Evolutionary conservation across 768 basidiomycete genomes (phyloP), one percentile per base, ranked within the genome.

Genomic region (Cubamyces sp.): DNA sequence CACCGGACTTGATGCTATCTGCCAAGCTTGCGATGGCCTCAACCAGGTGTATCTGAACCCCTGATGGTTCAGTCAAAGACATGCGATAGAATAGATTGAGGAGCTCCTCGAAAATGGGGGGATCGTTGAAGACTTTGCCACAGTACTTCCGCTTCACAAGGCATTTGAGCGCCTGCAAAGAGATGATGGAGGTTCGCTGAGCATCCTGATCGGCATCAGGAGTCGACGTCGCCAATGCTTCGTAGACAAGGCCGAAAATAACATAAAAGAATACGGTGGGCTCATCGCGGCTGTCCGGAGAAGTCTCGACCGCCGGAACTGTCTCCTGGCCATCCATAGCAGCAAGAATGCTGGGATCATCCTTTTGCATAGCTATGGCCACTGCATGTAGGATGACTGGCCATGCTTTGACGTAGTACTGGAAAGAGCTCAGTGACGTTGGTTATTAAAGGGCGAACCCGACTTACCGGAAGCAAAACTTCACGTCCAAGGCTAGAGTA

Each of bases 191-290:
- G 1, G 77, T 74, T 50, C 80, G 77, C 6, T 82, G 82, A 11
- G 78, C 70, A 5, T 77, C 72, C 0, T 75, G 66, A 1, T 82
- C 81, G 0, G 85, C 78, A 57, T 92, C 85, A 0, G 87, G 75
- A 1, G 88, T 84, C 3, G 90, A 83, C 0, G 83, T 80, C 0
- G 85, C 84, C 7, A 98, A 77, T 0, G 92, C 87, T 71, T 98
- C 96, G 67, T 91, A 99, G 0, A 96, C 87, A n/a, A 98, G 83
- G 12, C 96, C 96, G 71, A 96, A 98, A 5, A 97, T 71, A 12
- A 92, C 83, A 75, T 88, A 94, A 77, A 98, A 99, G 75, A 92
- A 87, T 12, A 86, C 81, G 0, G 88, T 82, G 2, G 94, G 91
- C 60, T 93, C 91, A 15, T 81, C 76, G 8, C 76, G 69, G 5